Base-by-base conservation (phyloP, 2,329 filamentous ascomycete species). In the Aspergillus neoniger region DNA sequence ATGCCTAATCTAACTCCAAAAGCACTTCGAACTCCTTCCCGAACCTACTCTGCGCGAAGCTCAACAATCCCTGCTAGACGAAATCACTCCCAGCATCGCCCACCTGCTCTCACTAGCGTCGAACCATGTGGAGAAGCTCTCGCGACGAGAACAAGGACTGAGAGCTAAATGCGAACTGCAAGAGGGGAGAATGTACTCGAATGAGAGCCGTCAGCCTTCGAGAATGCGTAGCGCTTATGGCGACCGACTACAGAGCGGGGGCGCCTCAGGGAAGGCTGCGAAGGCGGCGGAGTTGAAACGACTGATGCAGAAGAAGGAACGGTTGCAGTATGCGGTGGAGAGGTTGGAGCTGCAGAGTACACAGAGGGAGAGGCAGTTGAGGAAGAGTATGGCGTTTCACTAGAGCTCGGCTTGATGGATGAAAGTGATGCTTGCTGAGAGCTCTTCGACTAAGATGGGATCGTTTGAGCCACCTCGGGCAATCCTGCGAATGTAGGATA, bases 21-120 rank as follows among this genome's bases (percentile, higher is more conserved):
- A 96, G 89, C 93, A 96, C 79, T 97, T 96, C 78, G 93, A 97
- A 76, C 87, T 96, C 44, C 91, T 96, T 68, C 91, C 92, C 15
- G 91, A 96, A 74, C 86, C 90, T 12, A 91, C 91, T 55, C 86
- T 97, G 48, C 88, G 88, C 63, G 85, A 89, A 64, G 93, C 93
- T 32, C 93, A 97, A 77, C 83, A 91, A 66, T 88, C 91, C 4
- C 86, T 97, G 17, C 89, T 92, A 69, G 90, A 91, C 70, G 92
- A 96, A 74, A 95, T 96, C 67, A 88, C 89, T n/a, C 93, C 93
- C 8, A 92, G 92, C 75, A 90, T 96, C 65, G 82, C 88, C 30
- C 85, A 87, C 60, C 86, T 97, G 2, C 87, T 97, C 55, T 85
- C 88, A 64, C 88, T 92, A 66, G 91, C 92, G n/a, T 88, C 92